A percentile compares a stretch with the other conserved stretches of the same genome.
These are phyloP conservation scores for Dittrichia graveolens DNA, from an alignment of 129 eudicot species.

Conservation along the genomic window DNA sequence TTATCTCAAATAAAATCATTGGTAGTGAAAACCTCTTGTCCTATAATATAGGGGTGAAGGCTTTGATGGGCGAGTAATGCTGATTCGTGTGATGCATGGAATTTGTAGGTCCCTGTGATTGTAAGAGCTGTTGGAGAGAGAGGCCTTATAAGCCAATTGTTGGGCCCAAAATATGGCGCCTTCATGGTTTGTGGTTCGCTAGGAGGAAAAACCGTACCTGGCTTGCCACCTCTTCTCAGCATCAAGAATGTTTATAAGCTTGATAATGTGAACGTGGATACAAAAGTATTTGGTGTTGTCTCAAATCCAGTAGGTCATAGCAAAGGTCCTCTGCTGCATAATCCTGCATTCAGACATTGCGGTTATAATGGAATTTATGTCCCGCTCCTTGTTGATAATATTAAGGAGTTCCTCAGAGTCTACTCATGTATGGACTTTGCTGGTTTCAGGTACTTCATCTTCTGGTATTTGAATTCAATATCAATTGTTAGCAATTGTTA, in stretches of 20 bases:
- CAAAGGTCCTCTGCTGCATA: constrained; percentile 79
- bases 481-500: background rate
- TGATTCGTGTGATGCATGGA: constrained; percentile 9
- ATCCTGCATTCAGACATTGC: constrained; percentile 68
- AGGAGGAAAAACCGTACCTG: constrained; percentile 56
- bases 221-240: constrained; percentile 64
- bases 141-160: constrained; percentile 76
- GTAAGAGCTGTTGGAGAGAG: constrained; percentile 76
- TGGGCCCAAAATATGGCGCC: constrained; percentile 82
- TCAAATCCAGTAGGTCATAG: constrained; percentile 89
- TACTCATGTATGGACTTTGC: constrained; percentile 74
- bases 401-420: constrained; percentile 64
- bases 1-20: background rate
- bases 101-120: constrained; percentile 64
- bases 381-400: constrained; percentile 77
- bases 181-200: constrained; percentile 58
- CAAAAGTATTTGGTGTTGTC: constrained; percentile 81
- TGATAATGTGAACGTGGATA: constrained; percentile 51
- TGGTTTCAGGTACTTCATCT: constrained; percentile 70
- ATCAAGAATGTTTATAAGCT: constrained; percentile 62
- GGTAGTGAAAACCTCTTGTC: background rate
- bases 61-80: background rate
- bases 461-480: constrained; percentile 4
- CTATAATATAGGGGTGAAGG: background rate
- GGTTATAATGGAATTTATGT: constrained; percentile 81